These are phyloP conservation scores for Aureobasidium uvarum DNA, from an alignment of 2,329 filamentous ascomycete species.

Conservation along the genomic window DNA sequence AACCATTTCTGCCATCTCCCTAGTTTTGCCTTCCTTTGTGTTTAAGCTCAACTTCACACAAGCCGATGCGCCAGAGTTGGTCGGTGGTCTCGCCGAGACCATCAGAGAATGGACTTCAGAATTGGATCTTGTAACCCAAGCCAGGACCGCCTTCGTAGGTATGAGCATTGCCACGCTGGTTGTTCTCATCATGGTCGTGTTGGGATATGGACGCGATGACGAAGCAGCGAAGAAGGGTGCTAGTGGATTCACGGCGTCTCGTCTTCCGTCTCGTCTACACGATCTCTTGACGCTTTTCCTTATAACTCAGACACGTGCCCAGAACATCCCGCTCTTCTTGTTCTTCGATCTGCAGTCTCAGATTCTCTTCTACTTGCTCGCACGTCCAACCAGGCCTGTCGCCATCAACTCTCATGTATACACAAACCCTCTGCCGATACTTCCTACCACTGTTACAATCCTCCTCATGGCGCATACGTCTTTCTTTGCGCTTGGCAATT, in stretches of 20 bases:
- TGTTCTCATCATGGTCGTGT: slow-evolving; percentile 9
- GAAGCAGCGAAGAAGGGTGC: background rate
- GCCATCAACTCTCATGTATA: background rate
- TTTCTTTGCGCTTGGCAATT: slow-evolving; percentile 88
- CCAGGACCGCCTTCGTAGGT: slow-evolving; percentile 41
- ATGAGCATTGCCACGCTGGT: slow-evolving; percentile 38
- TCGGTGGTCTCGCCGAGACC: slow-evolving; percentile 48
- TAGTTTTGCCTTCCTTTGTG: slow-evolving; percentile 61
- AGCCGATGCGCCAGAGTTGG: slow-evolving; percentile 76
- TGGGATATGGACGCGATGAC: slow-evolving; percentile 11
- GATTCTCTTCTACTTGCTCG: slow-evolving; percentile 33
- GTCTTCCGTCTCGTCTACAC: slow-evolving; percentile 49
- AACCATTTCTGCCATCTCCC: slow-evolving; percentile 40
- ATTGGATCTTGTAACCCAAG: slow-evolving; percentile 39
- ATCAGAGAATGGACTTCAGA: slow-evolving; percentile 34
- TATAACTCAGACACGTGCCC: slow-evolving; percentile 79
- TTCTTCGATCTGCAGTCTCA: slow-evolving; percentile 62
- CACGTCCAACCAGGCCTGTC: slow-evolving; percentile 15
- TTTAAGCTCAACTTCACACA: slow-evolving; percentile 91
- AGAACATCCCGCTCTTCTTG: slow-evolving; percentile 82
- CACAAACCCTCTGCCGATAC: slow-evolving; percentile 12
- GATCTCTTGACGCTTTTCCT: slow-evolving; percentile 74
- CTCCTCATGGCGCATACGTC: slow-evolving; percentile 76
- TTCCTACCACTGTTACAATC: slow-evolving; percentile 58
- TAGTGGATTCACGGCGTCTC: slow-evolving; percentile 15